These are phyloP conservation scores for Blastobotrys proliferans DNA, from an alignment of 1,139 yeast species.

Conservation along the genomic window DNA sequence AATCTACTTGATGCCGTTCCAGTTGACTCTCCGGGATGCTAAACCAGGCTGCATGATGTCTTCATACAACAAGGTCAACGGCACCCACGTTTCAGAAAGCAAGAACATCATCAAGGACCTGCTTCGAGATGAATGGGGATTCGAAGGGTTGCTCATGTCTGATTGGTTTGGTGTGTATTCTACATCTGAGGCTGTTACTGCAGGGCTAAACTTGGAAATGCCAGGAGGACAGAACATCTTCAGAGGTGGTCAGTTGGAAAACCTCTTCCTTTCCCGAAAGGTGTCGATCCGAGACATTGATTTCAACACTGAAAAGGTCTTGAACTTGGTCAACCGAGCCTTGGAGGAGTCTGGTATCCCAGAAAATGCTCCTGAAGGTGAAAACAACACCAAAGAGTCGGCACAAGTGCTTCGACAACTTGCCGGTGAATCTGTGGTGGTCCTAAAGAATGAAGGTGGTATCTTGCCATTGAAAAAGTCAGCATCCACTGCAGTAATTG, in stretches of 20 bases:
- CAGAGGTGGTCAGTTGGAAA: conserved; percentile 39
- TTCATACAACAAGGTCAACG: conserved; percentile 56
- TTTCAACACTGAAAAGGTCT: conserved; percentile 45
- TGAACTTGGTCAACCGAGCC: conserved; percentile 45
- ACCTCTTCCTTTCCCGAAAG: conserved; percentile 23
- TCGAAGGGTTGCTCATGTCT: conserved; percentile 53
- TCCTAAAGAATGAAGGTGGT: conserved; percentile 48
- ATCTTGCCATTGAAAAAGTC: conserved; percentile 41
- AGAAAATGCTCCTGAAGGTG: conserved; percentile 41
- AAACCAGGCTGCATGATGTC: conserved; percentile 55
- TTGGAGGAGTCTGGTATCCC: conserved; percentile 41
- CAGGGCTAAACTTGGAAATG: conserved; percentile 61
- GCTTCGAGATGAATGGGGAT: conserved; percentile 53
- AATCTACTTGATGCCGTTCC: conserved; percentile 58
- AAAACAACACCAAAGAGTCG: conserved; percentile 46
- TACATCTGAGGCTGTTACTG: conserved; percentile 44
- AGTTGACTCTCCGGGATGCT: conserved; percentile 49
- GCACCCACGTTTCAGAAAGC: conserved; percentile 51
- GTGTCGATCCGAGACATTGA: conserved; percentile 33
- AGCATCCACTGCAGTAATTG: conserved; percentile 46
- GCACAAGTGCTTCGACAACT: conserved; percentile 42
- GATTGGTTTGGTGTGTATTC: conserved; percentile 65
- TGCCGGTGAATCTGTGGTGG: conserved; percentile 48
- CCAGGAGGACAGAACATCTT: conserved; percentile 59
- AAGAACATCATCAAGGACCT: conserved; percentile 42